Conservation (phyloP, 768 basidiomycete species). For the Hygrocybe coccinea region DNA sequence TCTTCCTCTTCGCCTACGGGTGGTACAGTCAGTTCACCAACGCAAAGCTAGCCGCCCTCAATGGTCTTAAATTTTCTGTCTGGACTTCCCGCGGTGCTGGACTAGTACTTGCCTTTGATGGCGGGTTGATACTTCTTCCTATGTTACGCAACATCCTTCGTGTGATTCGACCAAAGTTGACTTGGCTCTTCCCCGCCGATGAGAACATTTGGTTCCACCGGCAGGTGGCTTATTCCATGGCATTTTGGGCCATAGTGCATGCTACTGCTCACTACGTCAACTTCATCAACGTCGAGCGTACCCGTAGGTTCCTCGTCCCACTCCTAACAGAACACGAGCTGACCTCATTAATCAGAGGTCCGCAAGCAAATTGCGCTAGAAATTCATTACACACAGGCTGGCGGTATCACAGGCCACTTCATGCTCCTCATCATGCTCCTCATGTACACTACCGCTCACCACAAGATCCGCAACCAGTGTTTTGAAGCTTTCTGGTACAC, state of each 20-base stretch:
- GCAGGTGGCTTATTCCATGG: conserved; percentile 91
- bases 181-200: conserved; percentile 87
- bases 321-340: not conserved
- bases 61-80: conserved; percentile 75
- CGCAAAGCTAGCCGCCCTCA: conserved; percentile 63
- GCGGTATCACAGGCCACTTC: conserved; percentile 92
- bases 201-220: conserved; percentile 96
- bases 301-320: conserved; percentile 49
- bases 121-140: conserved; percentile 80
- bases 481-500: conserved; percentile 98
- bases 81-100: conserved; percentile 92
- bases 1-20: conserved; percentile 75
- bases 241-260: conserved; percentile 90
- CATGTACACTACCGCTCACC: conserved; percentile 89
- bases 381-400: conserved; percentile 85
- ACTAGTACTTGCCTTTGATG: conserved; percentile 83
- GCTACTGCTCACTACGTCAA: conserved; percentile 93
- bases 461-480: conserved; percentile 80
- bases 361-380: conserved; percentile 70
- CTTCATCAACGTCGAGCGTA: conserved; percentile 85
- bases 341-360: conserved; percentile 52
- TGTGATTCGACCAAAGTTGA: conserved; percentile 69
- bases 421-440: conserved; percentile 92
- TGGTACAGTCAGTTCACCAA: conserved; percentile 83
- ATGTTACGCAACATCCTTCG: conserved; percentile 88